Conservation (phyloP, 352 stramenopile genomes). For the Globisporangium alternatum region DNA sequence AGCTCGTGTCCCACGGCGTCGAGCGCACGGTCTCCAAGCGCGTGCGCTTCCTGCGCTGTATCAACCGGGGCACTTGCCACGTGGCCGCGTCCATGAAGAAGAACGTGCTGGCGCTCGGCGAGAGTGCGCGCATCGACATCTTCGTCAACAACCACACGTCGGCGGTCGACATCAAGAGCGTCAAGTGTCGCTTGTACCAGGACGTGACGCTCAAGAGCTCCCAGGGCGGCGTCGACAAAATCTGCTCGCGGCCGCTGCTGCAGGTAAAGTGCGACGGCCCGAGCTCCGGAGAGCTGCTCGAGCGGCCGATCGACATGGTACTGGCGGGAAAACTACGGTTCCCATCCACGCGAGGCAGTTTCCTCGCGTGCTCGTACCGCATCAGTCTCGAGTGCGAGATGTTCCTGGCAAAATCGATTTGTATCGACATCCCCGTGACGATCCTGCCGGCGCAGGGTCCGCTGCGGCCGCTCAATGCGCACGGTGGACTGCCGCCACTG, state of each 20-base stretch:
- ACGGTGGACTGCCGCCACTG: neutral
- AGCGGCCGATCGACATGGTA: conserved; percentile 55
- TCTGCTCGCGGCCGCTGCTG: conserved; percentile 41
- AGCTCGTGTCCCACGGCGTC: conserved; percentile 26
- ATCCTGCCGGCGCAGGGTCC: conserved; percentile 23
- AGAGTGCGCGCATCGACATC: conserved; percentile 59
- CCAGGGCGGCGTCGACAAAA: conserved; percentile 24
- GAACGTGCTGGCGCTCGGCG: conserved; percentile 53
- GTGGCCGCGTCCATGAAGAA: conserved; percentile 62
- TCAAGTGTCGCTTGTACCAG: conserved; percentile 58
- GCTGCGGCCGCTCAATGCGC: conserved; percentile 7
- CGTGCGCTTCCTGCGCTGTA: conserved; percentile 49
- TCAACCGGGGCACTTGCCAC: conserved; percentile 58
- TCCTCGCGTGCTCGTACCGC: conserved; percentile 59
- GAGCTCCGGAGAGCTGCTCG: conserved; percentile 46
- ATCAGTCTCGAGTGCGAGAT: conserved; percentile 67
- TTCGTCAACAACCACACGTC: conserved; percentile 77
- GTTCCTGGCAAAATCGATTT: conserved; percentile 21
- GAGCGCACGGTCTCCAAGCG: conserved; percentile 66
- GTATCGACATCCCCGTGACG: conserved; percentile 36
- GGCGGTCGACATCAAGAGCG: conserved; percentile 38
- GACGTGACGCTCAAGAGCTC: conserved; percentile 51
- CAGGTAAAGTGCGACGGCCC: conserved; percentile 54
- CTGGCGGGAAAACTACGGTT: conserved; percentile 55
- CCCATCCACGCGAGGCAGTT: conserved; percentile 46